A percentile compares a stretch with the other conserved stretches of the same genome.
Evolutionary conservation across 495 filamentous ascomycete genomes (phyloP).

Genomic region (Penicillium argentinense): DNA sequence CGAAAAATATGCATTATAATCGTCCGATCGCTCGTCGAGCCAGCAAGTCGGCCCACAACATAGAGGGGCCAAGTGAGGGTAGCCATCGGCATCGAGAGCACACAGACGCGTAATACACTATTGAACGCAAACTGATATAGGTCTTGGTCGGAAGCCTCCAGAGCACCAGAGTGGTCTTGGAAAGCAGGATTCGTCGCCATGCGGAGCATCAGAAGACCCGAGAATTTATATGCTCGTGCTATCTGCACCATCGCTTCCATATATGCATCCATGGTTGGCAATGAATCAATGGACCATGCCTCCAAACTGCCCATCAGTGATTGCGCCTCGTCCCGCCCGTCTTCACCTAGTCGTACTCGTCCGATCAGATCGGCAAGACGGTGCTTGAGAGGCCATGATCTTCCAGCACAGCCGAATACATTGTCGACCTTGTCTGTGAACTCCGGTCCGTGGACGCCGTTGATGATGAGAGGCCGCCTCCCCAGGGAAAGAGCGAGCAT

Average conservation of each 20-base stretch:
- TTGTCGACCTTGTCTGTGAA: constrained; percentile 1
- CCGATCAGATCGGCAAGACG: constrained; percentile 5
- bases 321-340: constrained; percentile 1
- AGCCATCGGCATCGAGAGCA: constrained; percentile 13
- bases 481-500: constrained; percentile 12
- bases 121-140: constrained; percentile 8
- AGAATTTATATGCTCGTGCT: constrained; percentile 9
- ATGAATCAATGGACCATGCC: constrained; percentile 3
- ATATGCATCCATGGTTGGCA: neutral
- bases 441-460: neutral
- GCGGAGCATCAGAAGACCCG: constrained; percentile 4
- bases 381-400: constrained; percentile 10
- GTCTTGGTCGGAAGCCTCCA: neutral
- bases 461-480: constrained; percentile 1
- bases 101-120: constrained; percentile 14
- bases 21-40: constrained; percentile 10
- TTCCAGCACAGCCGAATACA: constrained; percentile 10
- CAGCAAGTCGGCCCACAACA: constrained; percentile 11
- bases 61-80: constrained; percentile 16
- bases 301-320: neutral
- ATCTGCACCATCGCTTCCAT: constrained; percentile 13
- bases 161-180: neutral
- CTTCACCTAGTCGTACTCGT: neutral
- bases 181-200: neutral
- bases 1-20: constrained; percentile 16